Base-by-base conservation (phyloP, 108 stramenopile species). In the Nitzschia putrida region DNA sequence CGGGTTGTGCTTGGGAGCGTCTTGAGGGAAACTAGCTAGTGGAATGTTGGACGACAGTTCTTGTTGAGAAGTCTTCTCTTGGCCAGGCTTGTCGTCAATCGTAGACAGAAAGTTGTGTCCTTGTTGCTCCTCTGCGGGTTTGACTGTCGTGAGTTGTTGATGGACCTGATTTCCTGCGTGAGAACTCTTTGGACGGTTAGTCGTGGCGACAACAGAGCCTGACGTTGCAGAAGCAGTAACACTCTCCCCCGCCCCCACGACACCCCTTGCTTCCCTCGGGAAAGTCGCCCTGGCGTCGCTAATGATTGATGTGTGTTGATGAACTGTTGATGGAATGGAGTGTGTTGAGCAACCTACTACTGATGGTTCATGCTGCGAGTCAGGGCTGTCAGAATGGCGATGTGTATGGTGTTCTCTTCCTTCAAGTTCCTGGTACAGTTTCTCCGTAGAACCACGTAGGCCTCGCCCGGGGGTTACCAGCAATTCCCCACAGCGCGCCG, bases 371-470 rank as follows among this genome's bases (percentile, higher is more conserved):
- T 20, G 3, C 21, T 63, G 44, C 10, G 8, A 43, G 22, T 12
- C 18, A 39, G 12, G n/a, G 61, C 11, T 47, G 44, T 44, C 42
- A 63, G 61, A 44, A 63, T 23, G 20, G 44, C 61, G 61, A 44
- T 63, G 44, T 63, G 61, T 21, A 44, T 63, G 61, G 43, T 63
- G 43, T 63, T 43, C 61, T 22, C 37, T 44, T 63, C 29, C 29
- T 34, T 34, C 29, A 34, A 34, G 29, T 34, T 34, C 29, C 29
- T 34, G 3, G 29, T 34, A 34, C 29, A 34, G 1, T 34, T 34
- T 34, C 29, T 34, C 29, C 29, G 29, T 34, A 34, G 29, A 34
- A 34, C 29, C 29, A 34, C 29, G 29, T 34, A 34, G 29, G 29
- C 29, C 29, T 1, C 29, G 29, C 29, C 29, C 29, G 29, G 29